Base-by-base conservation (phyloP, 1,284 basidiomycete species). In the Leucocoprinus gongylophorus region DNA sequence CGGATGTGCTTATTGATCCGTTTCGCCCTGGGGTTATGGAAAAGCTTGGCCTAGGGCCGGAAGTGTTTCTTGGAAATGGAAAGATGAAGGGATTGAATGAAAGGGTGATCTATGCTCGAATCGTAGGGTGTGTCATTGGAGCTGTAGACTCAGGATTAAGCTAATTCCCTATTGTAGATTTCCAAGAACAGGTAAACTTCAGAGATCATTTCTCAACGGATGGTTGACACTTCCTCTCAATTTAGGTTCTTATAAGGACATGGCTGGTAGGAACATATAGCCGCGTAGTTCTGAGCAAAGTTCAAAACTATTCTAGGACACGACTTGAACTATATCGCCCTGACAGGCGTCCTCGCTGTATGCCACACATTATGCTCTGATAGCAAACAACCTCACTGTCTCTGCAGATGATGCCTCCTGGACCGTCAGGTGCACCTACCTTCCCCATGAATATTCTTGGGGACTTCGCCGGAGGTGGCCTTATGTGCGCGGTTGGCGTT, bases 21-120 rank as follows among this genome's bases (percentile, higher is more conserved):
- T 93, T 88, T 64, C 72, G 90, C 47, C 88, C 90, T 41, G 89
- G 89, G 0, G 88, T 92, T 2, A 73, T 92, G 66, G 90, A 93
- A 62, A 75, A 79, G 53, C 69, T 91, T 18, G 86, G 85, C 2
- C 70, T 92, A 10, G 89, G 88, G 6, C 90, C 90, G 1, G 79
- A 86, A 15, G 74, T 85, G 4, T 87, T 90, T 61, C 67, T 88
- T 10, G 80, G 80, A 43, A 62, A 63, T 45, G 66, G 61, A 9
- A 62, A 57, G 3, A 57, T 59, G 35, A 65, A 69, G 46, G 85
- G 84, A 1, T 47, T 79, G 50, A 88, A 88, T 56, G 67, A 74
- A 59, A 74, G 64, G 58, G 64, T 88, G 2, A 69, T 88, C 18
- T 88, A 81, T 65, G 83, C 83, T 18, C 71, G 85, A 52, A 68